These are phyloP conservation scores for Neltuma alba DNA, from an alignment of 306 rosid species.

Conservation along the genomic window DNA sequence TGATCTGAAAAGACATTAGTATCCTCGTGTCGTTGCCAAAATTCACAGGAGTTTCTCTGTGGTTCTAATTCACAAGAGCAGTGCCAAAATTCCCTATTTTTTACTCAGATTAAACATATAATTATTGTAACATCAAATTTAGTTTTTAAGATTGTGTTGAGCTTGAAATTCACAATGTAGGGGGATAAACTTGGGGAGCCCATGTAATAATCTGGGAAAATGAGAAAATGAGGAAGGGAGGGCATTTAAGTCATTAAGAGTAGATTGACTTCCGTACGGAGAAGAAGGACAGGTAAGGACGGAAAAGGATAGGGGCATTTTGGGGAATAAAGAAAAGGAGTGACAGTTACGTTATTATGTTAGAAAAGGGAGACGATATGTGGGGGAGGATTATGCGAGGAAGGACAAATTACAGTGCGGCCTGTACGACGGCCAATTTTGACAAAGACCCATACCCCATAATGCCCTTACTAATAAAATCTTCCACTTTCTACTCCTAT, in stretches of 20 bases:
- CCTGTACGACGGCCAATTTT: constrained; percentile 56
- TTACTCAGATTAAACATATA: no score
- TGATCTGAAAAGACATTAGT: not conserved
- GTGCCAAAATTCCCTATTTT: not conserved
- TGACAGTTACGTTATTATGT: constrained; percentile 28
- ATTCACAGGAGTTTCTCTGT: no score
- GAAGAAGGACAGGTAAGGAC: constrained; percentile 73
- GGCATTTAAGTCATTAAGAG: constrained; percentile 14
- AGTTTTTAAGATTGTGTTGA: not conserved
- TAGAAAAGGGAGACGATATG: constrained; percentile 34
- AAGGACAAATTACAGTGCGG: constrained; percentile 91
- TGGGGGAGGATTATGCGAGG: constrained; percentile 94
- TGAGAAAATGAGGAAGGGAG: not conserved
- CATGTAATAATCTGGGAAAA: not conserved
- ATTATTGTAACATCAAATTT: not conserved
- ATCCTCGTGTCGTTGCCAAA: not conserved
- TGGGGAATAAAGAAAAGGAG: constrained; percentile 20
- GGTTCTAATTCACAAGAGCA: no score
- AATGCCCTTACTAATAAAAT: no score
- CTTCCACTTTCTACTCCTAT: no score
- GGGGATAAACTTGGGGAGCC: no score
- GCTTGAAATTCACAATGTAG: not conserved
- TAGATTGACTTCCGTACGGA: constrained; percentile 46
- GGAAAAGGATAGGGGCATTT: constrained; percentile 37
- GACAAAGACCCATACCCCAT: not conserved